Base-by-base conservation (phyloP, 768 basidiomycete species). In the Hericium alpestre region DNA sequence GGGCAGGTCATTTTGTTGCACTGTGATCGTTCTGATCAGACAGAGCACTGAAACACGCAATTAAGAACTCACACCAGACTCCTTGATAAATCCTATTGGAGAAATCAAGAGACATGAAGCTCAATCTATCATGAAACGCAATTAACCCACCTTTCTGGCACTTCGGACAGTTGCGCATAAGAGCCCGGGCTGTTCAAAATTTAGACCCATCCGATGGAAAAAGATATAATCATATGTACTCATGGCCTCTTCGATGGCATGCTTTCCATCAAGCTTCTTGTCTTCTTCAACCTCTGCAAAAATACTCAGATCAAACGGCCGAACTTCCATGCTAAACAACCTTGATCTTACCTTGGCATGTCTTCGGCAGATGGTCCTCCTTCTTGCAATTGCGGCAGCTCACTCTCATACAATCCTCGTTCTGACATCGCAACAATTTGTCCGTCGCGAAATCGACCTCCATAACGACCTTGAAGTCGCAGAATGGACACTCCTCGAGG, bases 1-100 rank as follows among this genome's bases (percentile, higher is more conserved):
- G 84, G 80, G 63, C 90, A 91, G 0, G 74, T 78, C 84, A 96
- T 94, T 69, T 95, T 95, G 79, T 95, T 95, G 72, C 93, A 95
- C 85, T 90, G 61, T 41, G 43, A 52, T 58, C 38, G 63, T 32
- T 32, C 32, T 32, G 32, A 52, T 38, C 27, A 15, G 1, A 43
- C n/a, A 59, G 51, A 18, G 2, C 23, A 43, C 5, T 15, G 18
- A 20, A 50, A 23, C 40, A 6, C 18, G 40, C 27, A 40, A 16
- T 53, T 49, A 22, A 25, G 47, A 1, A 74, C 81, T 51, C 76
- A 90, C 89, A 9, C 90, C 90, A 47, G 67, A 65, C 59, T 89
- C 86, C 68, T 92, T 92, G 65, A 92, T 77, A 64, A 91, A 91
- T 0, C 82, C 87, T 90, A 64, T n/a, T 41, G n/a, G 15, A 57